These are phyloP conservation scores for Drechslerella coelobrocha DNA, from an alignment of 2,329 filamentous ascomycete genomes.

Conservation along the genomic window DNA sequence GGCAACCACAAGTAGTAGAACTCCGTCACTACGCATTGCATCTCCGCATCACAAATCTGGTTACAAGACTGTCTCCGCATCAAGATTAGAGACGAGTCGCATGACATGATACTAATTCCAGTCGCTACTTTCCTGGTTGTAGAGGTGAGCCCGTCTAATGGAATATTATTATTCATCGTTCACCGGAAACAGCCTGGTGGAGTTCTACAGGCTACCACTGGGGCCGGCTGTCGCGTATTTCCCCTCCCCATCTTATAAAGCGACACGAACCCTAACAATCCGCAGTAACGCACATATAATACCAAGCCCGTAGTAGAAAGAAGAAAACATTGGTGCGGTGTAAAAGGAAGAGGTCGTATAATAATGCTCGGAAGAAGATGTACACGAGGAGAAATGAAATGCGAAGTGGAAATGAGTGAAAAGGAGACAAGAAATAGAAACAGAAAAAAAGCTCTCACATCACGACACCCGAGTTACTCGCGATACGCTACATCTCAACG, in stretches of 20 bases:
- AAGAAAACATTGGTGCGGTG: neutral
- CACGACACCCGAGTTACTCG: slow-evolving; percentile 99
- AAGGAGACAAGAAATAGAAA: slow-evolving; percentile 13
- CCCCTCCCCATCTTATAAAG: neutral
- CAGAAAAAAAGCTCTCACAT: slow-evolving; percentile 73
- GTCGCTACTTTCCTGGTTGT: too few species aligned
- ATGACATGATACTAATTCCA: too few species aligned
- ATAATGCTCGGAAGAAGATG: slow-evolving; percentile 43
- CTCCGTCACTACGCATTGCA: too few species aligned
- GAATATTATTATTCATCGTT: slow-evolving; percentile 1
- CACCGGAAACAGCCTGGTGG: neutral
- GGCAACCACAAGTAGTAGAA: too few species aligned
- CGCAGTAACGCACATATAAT: slow-evolving; percentile 4
- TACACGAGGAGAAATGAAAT: slow-evolving; percentile 37
- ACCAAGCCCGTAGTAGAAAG: neutral
- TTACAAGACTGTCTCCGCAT: too few species aligned
- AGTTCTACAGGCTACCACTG: neutral
- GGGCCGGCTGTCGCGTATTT: neutral
- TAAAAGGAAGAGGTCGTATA: slow-evolving; percentile 19
- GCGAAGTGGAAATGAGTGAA: slow-evolving; percentile 25
- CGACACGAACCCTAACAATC: neutral
- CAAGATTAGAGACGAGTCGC: too few species aligned
- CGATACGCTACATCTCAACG: slow-evolving; percentile 77
- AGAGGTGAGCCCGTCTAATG: neutral
- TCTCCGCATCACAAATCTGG: too few species aligned